Base-by-base conservation (phyloP, 2,329 filamentous ascomycete species). In the Paracamarosporium sp. region DNA sequence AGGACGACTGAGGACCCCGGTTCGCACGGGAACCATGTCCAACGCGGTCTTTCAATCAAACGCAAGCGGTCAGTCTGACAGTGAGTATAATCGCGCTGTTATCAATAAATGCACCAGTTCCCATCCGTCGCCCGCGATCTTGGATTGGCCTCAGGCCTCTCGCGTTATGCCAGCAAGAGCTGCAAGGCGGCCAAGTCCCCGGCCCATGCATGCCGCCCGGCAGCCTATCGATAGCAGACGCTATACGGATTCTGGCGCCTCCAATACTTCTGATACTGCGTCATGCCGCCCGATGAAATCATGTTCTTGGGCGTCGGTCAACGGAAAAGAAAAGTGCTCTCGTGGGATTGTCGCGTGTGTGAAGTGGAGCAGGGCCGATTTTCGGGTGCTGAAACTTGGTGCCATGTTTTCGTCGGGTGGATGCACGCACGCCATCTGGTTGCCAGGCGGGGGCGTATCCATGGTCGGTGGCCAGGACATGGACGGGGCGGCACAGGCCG, bases 1-100 rank as follows among this genome's bases (percentile, higher is more conserved):
- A 86, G 20, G 88, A 92, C 56, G 89, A 92, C 46, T 80, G 28
- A 53, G 20, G 33, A 56, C 33, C 24, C 33, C 20, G 27, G 28
- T 36, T 43, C 13, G 36, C 12, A 9, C 25, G 30, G 28, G 28
- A 33, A 24, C 9, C 6, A 12, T 15, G 25, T 15, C 20, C 31
- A 8, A 35, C n/a, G 11, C 33, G 24, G 20, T 28, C 15, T 43
- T 15, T 4, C 33, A 9, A 13, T 35, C 3, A 15, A n/a, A n/a
- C 20, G 28, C 30, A 40, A 40, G 43, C 43, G 40, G 24, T 30
- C 50, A 54, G 33, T 38, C 52, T 47, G 33, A 46, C 40, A 36
- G 43, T 40, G 30, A 24, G 33, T 47, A 54, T 46, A 45, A 28
- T 46, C 52, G 25, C 40, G 13, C 53, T 50, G 31, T 53, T 60